Base-by-base conservation (phyloP, 192 early-diverging fungal species). In the Kickxella alabastrina region DNA sequence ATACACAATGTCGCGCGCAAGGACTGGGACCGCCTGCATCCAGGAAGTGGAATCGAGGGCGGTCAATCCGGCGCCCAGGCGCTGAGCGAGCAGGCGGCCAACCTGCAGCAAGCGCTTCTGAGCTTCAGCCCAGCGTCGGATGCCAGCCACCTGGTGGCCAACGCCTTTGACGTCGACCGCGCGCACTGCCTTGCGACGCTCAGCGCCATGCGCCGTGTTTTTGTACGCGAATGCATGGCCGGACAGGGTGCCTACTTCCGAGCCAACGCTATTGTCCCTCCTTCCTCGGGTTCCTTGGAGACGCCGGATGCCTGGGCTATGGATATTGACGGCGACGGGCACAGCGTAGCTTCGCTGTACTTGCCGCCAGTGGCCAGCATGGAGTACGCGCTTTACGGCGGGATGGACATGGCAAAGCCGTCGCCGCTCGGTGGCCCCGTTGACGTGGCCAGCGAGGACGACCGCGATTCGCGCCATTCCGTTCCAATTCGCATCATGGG, bases 401-500 rank as follows among this genome's bases (percentile, higher is more conserved):
- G 49, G 3, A 35, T 37, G 10, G 52, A 62, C 15, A 29, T 38
- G 14, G 18, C 40, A 10, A 46, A 62, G 35, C 46, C 31, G 18
- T 70, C 74, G 31, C 59, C 40, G 15, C 52, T 58, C 44, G 66
- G 68, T 15, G 73, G 59, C 41, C 62, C 52, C 2, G 63, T 66
- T 6, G 68, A 77, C 35, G 63, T 77, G 41, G 66, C 72, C 25
- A 75, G 65, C 38, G 52, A 77, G 19, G 65, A 72, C 41, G 80
- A 82, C 44, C 70, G 77, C 19, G 87, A 86, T 38, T 67, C 74
- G 36, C 67, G 68, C 5, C 85, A 86, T 56, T 79, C 81, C 1
- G 58, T 86, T 41, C 82, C 88, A 0, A 88, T 88, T 9, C 79
- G 81, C 17, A 75, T 80, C 43, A 88, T 88, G 87, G 83, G 84